phyloP scores from a whole-genome alignment of 2,329 filamentous ascomycete genomes.

The Calonectria crousiana region DNA sequence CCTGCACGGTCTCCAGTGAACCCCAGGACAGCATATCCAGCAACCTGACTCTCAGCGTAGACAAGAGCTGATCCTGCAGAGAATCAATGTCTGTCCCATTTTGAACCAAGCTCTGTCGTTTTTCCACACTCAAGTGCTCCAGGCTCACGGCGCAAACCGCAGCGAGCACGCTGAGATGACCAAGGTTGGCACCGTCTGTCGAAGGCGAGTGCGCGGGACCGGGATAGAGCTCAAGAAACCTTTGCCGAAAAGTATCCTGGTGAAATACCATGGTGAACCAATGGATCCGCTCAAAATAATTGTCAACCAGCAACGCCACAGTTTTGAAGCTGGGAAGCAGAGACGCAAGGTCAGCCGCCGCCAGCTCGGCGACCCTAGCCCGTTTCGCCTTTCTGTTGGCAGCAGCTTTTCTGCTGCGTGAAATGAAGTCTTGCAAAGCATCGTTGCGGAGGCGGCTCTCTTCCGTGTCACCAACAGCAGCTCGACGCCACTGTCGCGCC shows the following conservation, averaged over 20 bases:
- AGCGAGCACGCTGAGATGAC: constrained; percentile 25
- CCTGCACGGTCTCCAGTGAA: constrained; percentile 48
- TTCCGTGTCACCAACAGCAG: neutral
- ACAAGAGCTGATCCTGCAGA: constrained; percentile 13
- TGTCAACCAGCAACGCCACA: constrained; percentile 46
- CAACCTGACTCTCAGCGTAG: constrained; percentile 10
- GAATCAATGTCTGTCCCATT: neutral
- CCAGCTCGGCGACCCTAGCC: neutral
- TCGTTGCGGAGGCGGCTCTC: neutral
- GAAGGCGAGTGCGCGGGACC: neutral
- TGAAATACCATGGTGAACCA: constrained; percentile 55
- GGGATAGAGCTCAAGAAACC: constrained; percentile 25
- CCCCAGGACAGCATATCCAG: constrained; percentile 32
- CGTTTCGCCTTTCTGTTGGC: neutral
- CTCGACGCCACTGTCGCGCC: constrained; percentile 17
- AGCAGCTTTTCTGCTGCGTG: constrained; percentile 1
- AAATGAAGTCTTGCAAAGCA: neutral
- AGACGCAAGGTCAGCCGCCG: constrained; percentile 18
- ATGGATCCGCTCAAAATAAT: constrained; percentile 53
- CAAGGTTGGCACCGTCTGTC: neutral
- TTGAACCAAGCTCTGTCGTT: neutral
- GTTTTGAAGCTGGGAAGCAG: constrained; percentile 40
- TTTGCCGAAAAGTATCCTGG: constrained; percentile 46
- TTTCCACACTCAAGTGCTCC: constrained; percentile 8
- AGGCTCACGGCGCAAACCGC: constrained; percentile 32